Conservation (phyloP, 768 basidiomycete species). For the Naganishia vaughanmartiniae region DNA sequence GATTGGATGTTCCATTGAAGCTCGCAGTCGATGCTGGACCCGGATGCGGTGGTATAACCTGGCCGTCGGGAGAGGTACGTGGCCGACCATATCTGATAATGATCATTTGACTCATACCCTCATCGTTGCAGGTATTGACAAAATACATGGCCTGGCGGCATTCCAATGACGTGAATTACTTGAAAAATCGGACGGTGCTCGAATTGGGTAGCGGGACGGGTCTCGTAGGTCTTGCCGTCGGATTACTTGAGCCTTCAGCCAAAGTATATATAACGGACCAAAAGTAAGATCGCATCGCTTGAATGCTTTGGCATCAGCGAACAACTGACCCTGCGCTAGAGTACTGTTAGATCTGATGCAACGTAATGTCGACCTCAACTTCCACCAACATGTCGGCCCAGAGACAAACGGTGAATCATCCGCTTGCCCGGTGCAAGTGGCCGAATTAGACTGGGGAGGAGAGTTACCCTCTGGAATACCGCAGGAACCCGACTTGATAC, state of each 20-base stretch:
- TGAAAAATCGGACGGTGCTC: conserved; percentile 63
- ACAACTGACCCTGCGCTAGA: conserved; percentile 53
- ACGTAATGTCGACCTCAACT: conserved; percentile 68
- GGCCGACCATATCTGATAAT: neutral
- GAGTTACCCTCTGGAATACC: conserved; percentile 57
- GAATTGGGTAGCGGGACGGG: conserved; percentile 92
- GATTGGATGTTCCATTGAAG: conserved; percentile 38
- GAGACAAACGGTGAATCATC: conserved; percentile 51
- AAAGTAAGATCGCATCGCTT: conserved; percentile 62
- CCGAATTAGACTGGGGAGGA: conserved; percentile 81
- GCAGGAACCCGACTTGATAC: conserved; percentile 63
- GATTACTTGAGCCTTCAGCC: conserved; percentile 60
- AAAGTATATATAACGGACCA: conserved; percentile 82
- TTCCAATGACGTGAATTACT: conserved; percentile 52
- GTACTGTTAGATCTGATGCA: conserved; percentile 75
- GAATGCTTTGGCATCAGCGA: neutral
- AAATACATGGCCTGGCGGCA: conserved; percentile 65
- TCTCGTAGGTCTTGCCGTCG: conserved; percentile 82
- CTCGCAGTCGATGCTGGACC: conserved; percentile 74
- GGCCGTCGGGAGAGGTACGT: conserved; percentile 85
- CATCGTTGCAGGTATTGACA: conserved; percentile 65
- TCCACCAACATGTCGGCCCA: conserved; percentile 36
- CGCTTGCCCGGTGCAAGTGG: conserved; percentile 56
- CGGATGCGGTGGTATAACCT: conserved; percentile 87
- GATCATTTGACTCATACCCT: neutral